These are phyloP conservation scores for Cylindrodendrum hubeiense DNA, from an alignment of 2,329 filamentous ascomycete species.

Conservation along the genomic window DNA sequence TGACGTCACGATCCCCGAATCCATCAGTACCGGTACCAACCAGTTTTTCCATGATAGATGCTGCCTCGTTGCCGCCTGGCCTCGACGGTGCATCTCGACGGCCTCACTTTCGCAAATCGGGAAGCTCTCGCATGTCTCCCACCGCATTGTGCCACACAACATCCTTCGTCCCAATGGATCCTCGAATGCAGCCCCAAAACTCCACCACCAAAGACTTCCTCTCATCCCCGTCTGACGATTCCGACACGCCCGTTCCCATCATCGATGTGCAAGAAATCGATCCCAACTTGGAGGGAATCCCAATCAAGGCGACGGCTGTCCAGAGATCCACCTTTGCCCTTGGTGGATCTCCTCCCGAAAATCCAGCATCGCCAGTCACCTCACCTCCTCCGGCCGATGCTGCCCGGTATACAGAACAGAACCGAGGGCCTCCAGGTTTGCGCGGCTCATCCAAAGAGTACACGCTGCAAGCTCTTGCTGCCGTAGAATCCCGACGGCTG, in stretches of 20 bases:
- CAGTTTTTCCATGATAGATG: constrained; percentile 36
- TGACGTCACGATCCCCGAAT: constrained; percentile 35
- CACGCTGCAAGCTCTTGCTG: constrained; percentile 60
- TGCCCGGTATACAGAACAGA: constrained; percentile 29
- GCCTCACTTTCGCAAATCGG: constrained; percentile 48
- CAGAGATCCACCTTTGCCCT: constrained; percentile 65
- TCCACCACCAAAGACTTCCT: constrained; percentile 53
- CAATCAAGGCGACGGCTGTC: constrained; percentile 66
- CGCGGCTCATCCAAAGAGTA: constrained; percentile 53
- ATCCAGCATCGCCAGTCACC: constrained; percentile 47
- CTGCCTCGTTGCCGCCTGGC: constrained; percentile 48
- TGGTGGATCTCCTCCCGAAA: constrained; percentile 37
- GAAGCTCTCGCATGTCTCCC: constrained; percentile 51
- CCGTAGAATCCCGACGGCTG: constrained; percentile 63
- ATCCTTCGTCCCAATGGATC: constrained; percentile 56
- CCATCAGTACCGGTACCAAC: constrained; percentile 32
- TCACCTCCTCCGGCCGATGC: constrained; percentile 40
- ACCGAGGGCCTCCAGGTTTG: constrained; percentile 16
- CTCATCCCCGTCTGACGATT: constrained; percentile 46
- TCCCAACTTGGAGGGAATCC: constrained; percentile 70
- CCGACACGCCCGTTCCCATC: constrained; percentile 54
- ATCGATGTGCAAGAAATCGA: constrained; percentile 71
- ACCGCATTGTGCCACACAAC: constrained; percentile 50
- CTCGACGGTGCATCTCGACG: constrained; percentile 50
- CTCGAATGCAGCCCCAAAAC: constrained; percentile 57